Conservation (phyloP, 2,329 filamentous ascomycete genomes). For the Fulvia fulva region DNA sequence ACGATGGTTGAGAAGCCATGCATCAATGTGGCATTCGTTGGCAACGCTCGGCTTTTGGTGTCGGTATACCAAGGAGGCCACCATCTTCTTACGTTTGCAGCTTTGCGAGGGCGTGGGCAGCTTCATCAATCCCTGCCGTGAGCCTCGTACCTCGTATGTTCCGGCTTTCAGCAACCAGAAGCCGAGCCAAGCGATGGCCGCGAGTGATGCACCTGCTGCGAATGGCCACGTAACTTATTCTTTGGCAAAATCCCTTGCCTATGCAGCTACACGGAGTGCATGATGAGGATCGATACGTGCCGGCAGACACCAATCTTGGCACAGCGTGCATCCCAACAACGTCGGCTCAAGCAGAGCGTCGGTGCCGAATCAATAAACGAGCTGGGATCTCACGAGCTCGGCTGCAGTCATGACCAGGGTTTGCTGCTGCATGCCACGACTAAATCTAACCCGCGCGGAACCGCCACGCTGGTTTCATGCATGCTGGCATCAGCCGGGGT, state of each 20-base stretch:
- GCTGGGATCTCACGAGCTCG: neutral
- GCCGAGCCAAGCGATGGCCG: neutral
- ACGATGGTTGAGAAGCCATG: constrained; percentile 12
- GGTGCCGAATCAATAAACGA: neutral
- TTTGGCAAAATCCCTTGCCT: neutral
- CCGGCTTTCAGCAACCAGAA: neutral
- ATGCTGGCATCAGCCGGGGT: neutral
- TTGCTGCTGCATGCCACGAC: too few species aligned
- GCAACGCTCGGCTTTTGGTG: neutral
- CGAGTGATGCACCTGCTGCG: neutral
- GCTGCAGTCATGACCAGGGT: neutral
- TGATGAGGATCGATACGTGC: neutral
- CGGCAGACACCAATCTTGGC: neutral
- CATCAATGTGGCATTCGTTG: neutral
- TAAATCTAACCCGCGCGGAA: neutral
- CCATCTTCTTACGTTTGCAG: neutral
- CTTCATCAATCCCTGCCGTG: neutral
- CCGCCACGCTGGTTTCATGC: constrained; percentile 1
- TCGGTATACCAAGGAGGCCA: neutral
- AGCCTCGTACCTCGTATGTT: neutral
- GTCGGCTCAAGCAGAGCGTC: neutral
- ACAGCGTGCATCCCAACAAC: constrained; percentile 1
- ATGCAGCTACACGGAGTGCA: neutral
- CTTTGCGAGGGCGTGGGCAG: neutral
- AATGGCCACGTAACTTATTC: neutral